Evolutionary conservation across 106 monocot genomes (phyloP).

Genomic region (Acorus gramineus): DNA sequence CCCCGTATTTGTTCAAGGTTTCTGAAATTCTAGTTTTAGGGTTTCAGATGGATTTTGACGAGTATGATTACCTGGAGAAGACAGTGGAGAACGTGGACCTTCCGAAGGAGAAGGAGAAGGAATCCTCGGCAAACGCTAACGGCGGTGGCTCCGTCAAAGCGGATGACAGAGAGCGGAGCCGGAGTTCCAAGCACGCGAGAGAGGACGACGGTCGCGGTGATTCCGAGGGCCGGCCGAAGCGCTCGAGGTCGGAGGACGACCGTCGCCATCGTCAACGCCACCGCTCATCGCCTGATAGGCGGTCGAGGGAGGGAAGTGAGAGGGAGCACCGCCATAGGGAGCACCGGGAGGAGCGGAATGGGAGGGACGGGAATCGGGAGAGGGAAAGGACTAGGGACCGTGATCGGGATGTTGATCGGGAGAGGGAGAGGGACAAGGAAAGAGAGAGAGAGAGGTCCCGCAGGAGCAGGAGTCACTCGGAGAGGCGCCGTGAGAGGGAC

Average conservation of each 20-base stretch:
- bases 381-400: constrained; percentile 28
- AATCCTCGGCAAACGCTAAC: constrained; percentile 15
- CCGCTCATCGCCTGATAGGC: constrained; percentile 10
- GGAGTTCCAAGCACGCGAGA: constrained; percentile 31
- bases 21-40: background rate
- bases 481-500: constrained; percentile 24
- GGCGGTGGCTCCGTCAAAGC: constrained; percentile 1
- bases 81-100: constrained; percentile 51
- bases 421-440: constrained; percentile 11
- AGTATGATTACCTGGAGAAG: constrained; percentile 95
- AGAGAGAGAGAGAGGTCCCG: constrained; percentile 7
- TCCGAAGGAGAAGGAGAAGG: constrained; percentile 2
- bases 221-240: constrained; percentile 23
- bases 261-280: constrained; percentile 10
- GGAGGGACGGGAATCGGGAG: constrained; percentile 8
- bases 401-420: constrained; percentile 34
- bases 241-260: constrained; percentile 34
- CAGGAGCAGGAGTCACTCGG: background rate
- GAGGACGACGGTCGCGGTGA: constrained; percentile 15
- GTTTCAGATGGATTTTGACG: constrained; percentile 80
- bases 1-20: too few species aligned
- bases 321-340: constrained; percentile 8
- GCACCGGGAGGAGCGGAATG: constrained; percentile 14
- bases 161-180: constrained; percentile 34
- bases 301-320: constrained; percentile 13